These are phyloP conservation scores for Mortierella sp. DNA, from an alignment of 371 early-diverging fungal species.

Conservation along the genomic window DNA sequence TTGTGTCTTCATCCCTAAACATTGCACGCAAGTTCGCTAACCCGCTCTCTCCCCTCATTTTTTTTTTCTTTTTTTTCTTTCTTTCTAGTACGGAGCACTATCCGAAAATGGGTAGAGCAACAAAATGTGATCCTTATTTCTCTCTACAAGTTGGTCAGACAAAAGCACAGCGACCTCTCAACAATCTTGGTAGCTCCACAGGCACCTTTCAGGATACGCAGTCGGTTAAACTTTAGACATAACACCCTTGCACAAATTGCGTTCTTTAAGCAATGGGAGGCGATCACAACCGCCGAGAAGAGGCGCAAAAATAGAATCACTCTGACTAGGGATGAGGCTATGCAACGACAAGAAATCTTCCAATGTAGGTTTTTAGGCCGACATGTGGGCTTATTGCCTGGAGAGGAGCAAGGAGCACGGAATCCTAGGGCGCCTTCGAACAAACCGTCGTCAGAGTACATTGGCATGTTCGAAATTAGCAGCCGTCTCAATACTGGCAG, in stretches of 20 bases:
- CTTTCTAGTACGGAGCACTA: conserved; percentile 16
- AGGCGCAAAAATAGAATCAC: conserved; percentile 21
- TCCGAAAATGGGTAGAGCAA: conserved; percentile 36
- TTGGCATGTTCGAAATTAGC: conserved; percentile 42
- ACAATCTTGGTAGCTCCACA: conserved; percentile 26
- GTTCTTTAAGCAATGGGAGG: conserved; percentile 52
- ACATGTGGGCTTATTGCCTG: conserved; percentile 26
- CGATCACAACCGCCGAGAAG: conserved; percentile 23
- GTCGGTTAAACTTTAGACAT: conserved; percentile 19
- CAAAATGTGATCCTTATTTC: conserved; percentile 41
- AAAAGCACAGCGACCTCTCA: conserved; percentile 11
- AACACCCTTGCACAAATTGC: conserved; percentile 43
- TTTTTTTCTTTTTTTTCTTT: background rate
- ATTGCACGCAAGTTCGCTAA: background rate
- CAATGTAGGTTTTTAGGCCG: conserved; percentile 29
- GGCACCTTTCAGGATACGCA: conserved; percentile 33
- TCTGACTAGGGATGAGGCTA: conserved; percentile 20
- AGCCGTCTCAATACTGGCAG: conserved; percentile 27
- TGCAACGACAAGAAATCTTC: conserved; percentile 18
- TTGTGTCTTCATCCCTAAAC: background rate
- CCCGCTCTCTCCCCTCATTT: no score
- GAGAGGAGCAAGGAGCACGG: background rate
- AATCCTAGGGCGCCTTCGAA: conserved; percentile 18
- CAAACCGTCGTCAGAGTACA: conserved; percentile 27
- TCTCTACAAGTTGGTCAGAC: conserved; percentile 26